These are phyloP conservation scores for Fagus sylvatica DNA, from an alignment of 306 rosid species.

Conservation along the genomic window DNA sequence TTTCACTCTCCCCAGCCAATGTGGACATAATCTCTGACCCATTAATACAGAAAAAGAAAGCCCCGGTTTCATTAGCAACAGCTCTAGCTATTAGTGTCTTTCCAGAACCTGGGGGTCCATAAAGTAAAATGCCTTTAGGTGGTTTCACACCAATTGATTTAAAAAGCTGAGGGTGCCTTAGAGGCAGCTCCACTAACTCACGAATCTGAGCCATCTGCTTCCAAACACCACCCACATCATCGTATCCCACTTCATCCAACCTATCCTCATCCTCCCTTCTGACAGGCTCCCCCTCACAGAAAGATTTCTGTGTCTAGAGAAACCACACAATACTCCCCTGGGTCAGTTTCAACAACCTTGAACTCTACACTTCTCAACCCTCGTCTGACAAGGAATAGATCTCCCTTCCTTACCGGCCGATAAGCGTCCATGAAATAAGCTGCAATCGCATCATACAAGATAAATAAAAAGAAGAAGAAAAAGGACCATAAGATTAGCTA, in stretches of 20 bases:
- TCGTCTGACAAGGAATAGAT: constrained; percentile 62
- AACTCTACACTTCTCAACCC: constrained; percentile 76
- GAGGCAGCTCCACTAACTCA: constrained; percentile 66
- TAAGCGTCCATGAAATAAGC: constrained; percentile 73
- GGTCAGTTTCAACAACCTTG: constrained; percentile 68
- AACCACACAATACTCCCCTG: constrained; percentile 67
- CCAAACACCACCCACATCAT: constrained; percentile 73
- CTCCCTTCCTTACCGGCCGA: constrained; percentile 69
- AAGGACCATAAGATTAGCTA: background rate
- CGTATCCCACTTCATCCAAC: constrained; percentile 70
- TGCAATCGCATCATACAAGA: constrained; percentile 31
- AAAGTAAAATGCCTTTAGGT: constrained; percentile 68
- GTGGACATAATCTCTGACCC: constrained; percentile 75
- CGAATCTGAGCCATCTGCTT: constrained; percentile 81
- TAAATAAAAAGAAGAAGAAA: background rate
- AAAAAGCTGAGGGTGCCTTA: constrained; percentile 71
- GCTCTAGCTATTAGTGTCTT: constrained; percentile 68
- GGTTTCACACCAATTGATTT: constrained; percentile 74
- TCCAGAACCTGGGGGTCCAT: constrained; percentile 74
- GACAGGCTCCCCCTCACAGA: constrained; percentile 67
- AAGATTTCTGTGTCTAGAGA: constrained; percentile 68
- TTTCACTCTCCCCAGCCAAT: constrained; percentile 76
- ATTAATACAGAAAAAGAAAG: constrained; percentile 66
- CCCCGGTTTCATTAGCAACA: constrained; percentile 74
- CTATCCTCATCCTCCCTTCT: constrained; percentile 69